Evolutionary conservation across 345 rosid genomes (phyloP), one percentile per base, ranked within the genome.

Genomic region (Clausena lansium): DNA sequence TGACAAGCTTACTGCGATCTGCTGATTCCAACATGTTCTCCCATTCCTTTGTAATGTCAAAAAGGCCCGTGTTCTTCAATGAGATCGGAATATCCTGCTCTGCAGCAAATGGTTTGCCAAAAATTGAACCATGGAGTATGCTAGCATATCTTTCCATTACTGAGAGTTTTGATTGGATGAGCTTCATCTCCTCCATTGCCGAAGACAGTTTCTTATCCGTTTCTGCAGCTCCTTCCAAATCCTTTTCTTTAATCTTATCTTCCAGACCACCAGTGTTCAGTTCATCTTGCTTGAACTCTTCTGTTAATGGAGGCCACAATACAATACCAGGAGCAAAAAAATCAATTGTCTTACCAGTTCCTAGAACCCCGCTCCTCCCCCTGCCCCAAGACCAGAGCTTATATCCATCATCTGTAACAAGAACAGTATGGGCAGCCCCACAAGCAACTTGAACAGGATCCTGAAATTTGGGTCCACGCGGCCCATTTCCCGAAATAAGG

Each of bases 351-450:
- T 84, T 77, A 54, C 98, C 92, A 15, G 87, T 88, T 83, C 98
- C 98, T 4, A 95, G 94, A 52, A 87, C 95, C 24, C 98, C 98
- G 50, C 93, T 91, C 84, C 90, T 88, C 83, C 98, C 98, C 78
- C 98, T 86, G 19, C 98, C 98, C 98, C 98, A 90, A 22, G 97
- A 87, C 98, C 98, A 95, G 33, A 95, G 84, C 83, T 83, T 93
- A 71, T 86, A 85, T 60, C 98, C 98, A 74, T 88, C 86, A 76
- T 86, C 60, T n/a, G 90, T 85, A 59, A 95, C 89, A 73, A 95
- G 85, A 74, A 93, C 89, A 14, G 97, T 93, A 77, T 95, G 98
- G 67, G 98, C 98, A 57, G 98, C 97, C 14, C 98, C 98, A 78
- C 98, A 94, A 62, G 90, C 79, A 35, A 93, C 87, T 72, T 90